Evolutionary conservation across 345 rosid species (phyloP).

Genomic region (Isatis tinctoria): DNA sequence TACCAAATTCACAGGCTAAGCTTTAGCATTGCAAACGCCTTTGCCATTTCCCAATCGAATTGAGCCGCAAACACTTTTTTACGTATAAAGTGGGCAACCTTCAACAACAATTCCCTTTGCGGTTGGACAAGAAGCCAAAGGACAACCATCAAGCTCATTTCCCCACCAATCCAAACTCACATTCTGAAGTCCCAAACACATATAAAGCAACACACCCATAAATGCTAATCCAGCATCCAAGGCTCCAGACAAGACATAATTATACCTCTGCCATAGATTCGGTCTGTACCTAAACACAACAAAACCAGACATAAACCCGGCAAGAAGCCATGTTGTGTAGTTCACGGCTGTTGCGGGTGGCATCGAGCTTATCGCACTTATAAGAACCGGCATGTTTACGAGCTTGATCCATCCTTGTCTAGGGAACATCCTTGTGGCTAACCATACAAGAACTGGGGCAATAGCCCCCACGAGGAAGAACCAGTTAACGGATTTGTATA

Average conservation of each 20-base stretch:
- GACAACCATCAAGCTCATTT: conserved; percentile 93
- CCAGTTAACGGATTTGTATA: conserved; percentile 78
- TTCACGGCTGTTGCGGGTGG: conserved; percentile 99
- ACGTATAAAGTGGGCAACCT: conserved; percentile 76
- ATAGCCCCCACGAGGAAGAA: conserved; percentile 81
- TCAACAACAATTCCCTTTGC: conserved; percentile 55
- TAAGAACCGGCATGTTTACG: conserved; percentile 85
- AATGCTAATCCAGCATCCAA: conserved; percentile 94
- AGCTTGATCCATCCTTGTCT: conserved; percentile 79
- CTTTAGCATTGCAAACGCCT: neutral
- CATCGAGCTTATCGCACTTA: conserved; percentile 81
- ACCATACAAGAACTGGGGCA: conserved; percentile 76
- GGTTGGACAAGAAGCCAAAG: conserved; percentile 86
- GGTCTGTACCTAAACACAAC: conserved; percentile 75
- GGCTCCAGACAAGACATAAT: conserved; percentile 89
- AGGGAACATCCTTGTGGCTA: conserved; percentile 74
- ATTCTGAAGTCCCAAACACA: conserved; percentile 78
- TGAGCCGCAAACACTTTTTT: neutral
- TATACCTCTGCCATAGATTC: conserved; percentile 76
- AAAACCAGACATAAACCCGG: conserved; percentile 81
- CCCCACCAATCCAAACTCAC: conserved; percentile 89
- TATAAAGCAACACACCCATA: conserved; percentile 84
- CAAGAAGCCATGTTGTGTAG: conserved; percentile 83
- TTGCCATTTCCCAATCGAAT: neutral
- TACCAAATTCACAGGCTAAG: neutral